Percentiles rank a stretch among this genome's conserved stretches.
These are phyloP conservation scores for Hypomontagnella monticulosa DNA, from an alignment of 495 filamentous ascomycete genomes.

Conservation along the genomic window DNA sequence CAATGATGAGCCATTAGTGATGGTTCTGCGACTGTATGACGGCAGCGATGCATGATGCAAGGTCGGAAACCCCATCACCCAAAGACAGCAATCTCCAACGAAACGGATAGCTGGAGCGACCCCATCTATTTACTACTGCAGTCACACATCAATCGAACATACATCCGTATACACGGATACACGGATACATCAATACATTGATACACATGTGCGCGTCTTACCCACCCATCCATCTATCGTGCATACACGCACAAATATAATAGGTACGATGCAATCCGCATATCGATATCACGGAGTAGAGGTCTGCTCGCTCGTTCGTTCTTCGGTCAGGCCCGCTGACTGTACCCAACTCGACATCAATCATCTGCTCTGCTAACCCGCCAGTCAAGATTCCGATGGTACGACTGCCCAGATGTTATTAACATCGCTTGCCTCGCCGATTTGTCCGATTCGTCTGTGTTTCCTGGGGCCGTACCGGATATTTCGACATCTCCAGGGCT, in stretches of 20 bases:
- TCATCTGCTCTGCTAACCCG: neutral
- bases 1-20: neutral
- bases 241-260: neutral
- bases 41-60: slow-evolving; percentile 42
- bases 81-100: slow-evolving; percentile 14
- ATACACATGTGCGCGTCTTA: neutral
- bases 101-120: slow-evolving; percentile 13
- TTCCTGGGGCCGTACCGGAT: slow-evolving; percentile 6
- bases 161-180: no score
- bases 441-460: slow-evolving; percentile 1
- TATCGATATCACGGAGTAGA: slow-evolving; percentile 3
- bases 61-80: slow-evolving; percentile 37
- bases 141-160: no score
- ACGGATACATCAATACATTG: no score
- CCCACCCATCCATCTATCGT: neutral
- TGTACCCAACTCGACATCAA: slow-evolving; percentile 21
- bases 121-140: neutral
- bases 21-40: slow-evolving; percentile 32
- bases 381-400: slow-evolving; percentile 10
- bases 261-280: no score
- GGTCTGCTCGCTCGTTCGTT: neutral
- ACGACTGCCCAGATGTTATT: neutral
- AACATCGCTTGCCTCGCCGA: neutral
- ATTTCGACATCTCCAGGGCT: slow-evolving; percentile 25
- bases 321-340: slow-evolving; percentile 18